Percentiles rank a stretch among this genome's conserved stretches.
Evolutionary conservation across 1,284 basidiomycete species (phyloP).

Genomic region (Leccinum insigne): DNA sequence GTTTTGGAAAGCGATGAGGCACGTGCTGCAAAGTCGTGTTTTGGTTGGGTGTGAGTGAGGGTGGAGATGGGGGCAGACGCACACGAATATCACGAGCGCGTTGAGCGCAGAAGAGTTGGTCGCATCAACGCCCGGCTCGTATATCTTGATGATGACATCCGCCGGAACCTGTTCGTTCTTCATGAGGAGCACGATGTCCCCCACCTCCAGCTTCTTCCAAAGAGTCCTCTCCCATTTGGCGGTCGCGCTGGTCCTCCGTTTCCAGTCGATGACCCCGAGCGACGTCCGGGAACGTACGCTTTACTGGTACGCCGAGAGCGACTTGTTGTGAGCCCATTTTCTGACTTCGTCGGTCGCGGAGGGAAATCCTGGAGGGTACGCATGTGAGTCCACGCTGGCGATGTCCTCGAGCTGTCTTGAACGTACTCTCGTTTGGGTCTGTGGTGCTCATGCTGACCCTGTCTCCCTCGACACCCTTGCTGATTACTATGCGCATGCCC

Average conservation of each 20-base stretch:
- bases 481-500: slow-evolving; percentile 65
- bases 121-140: slow-evolving; percentile 67
- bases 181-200: slow-evolving; percentile 84
- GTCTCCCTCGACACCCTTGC: slow-evolving; percentile 45
- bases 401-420: slow-evolving; percentile 65
- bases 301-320: slow-evolving; percentile 51
- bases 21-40: slow-evolving; percentile 50
- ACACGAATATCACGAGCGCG: slow-evolving; percentile 90
- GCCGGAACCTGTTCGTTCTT: slow-evolving; percentile 98
- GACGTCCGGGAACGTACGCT: slow-evolving; percentile 54
- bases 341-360: slow-evolving; percentile 17
- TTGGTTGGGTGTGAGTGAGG: not conserved
- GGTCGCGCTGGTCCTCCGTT: slow-evolving; percentile 63
- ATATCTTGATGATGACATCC: slow-evolving; percentile 81
- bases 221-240: slow-evolving; percentile 94
- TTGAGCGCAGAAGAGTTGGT: slow-evolving; percentile 69
- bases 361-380: slow-evolving; percentile 53
- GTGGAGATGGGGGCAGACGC: slow-evolving; percentile 34
- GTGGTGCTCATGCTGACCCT: slow-evolving; percentile 40
- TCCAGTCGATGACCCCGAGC: slow-evolving; percentile 78
- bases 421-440: slow-evolving; percentile 41
- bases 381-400: slow-evolving; percentile 48
- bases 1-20: slow-evolving; percentile 95
- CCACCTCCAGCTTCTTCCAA: slow-evolving; percentile 99
- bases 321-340: slow-evolving; percentile 23